Evolutionary conservation across 306 rosid species (phyloP), one percentile per base, ranked within the genome.

Genomic region (Comarum palustre): DNA sequence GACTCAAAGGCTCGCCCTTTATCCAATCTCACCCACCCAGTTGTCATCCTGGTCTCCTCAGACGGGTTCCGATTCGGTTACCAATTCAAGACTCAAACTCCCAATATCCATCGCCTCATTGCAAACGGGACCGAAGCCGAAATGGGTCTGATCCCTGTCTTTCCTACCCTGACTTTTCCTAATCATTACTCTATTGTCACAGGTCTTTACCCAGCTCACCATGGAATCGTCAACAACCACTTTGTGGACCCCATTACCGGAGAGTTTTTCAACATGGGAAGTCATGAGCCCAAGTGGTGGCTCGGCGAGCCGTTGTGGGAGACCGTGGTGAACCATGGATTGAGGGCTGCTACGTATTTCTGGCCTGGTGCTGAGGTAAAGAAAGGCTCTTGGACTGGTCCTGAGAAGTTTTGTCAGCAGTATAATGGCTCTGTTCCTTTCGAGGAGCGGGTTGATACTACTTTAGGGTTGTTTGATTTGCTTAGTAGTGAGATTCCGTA

Each of bases 311-410:
- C 99, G 15, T 38, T 91, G 60, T 95, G 99, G 99, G 96, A 89
- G 80, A 95, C 99, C 34, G 92, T 88, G 14, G 83, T 76, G 51
- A 90, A 84, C 29, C 83, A 87, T n/a, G 99, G 99, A 1, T 82
- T 91, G 69, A 84, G 69, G 45, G 99, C 99, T 61, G 82, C 97
- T 0, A 90, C 96, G 0, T 92, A 84, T 52, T 95, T 95, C 80
- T 95, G 99, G 99, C 96, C 96, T 10, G 99, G 99, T 47, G 81
- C 99, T 72, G 97, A 95, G 96, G 99, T 95, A 82, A 83, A 74
- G 4, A 95, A 92, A 76, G 99, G 97, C n/a, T 79, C 89, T 16
- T 95, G 99, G 99, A 76, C 82, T 69, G 91, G 99, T 51, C 89
- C 90, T 76, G 10, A 47, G 0, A 54, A 76, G 2, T 85, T 52